Evolutionary conservation across 2,329 filamentous ascomycete species (phyloP).

Genomic region (Aspergillus japonicus): DNA sequence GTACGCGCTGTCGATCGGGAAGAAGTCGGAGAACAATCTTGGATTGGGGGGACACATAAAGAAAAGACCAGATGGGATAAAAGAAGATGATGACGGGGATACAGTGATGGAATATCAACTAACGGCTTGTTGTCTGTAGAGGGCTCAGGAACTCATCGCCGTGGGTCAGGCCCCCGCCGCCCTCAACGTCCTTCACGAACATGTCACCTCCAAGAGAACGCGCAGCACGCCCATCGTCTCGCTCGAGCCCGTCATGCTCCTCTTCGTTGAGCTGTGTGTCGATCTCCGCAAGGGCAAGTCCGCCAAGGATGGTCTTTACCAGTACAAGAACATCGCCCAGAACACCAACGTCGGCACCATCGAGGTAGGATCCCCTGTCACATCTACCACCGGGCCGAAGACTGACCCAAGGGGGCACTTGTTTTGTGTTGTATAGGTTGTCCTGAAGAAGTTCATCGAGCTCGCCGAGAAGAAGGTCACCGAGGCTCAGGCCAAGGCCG

Average conservation of each 20-base stretch:
- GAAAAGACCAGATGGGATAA: neutral
- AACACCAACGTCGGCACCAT: conserved; percentile 99
- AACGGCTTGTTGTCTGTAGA: conserved; percentile 44
- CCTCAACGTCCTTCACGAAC: conserved; percentile 93
- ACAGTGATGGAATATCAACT: neutral
- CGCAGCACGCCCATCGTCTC: conserved; percentile 96
- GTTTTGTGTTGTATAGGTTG: conserved; percentile 56
- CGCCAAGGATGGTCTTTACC: conserved; percentile 97
- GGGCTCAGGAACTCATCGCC: conserved; percentile 97
- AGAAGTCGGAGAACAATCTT: conserved; percentile 1
- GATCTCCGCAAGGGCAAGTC: conserved; percentile 97
- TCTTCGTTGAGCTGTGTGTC: conserved; percentile 94
- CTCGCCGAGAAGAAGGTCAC: conserved; percentile 95
- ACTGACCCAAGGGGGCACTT: neutral
- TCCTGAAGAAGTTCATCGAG: conserved; percentile 97
- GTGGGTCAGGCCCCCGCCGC: conserved; percentile 91
- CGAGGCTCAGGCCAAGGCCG: conserved; percentile 91
- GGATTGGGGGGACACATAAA: neutral
- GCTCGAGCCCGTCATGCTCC: conserved; percentile 96
- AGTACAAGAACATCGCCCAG: conserved; percentile 99
- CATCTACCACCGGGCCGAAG: neutral
- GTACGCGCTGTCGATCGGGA: conserved; percentile 37
- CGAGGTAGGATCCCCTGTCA: conserved; percentile 59
- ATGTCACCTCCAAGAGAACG: conserved; percentile 97
- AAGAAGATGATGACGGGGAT: neutral